These are phyloP conservation scores for Quercus ilex DNA, from an alignment of 306 rosid genomes.

Conservation along the genomic window DNA sequence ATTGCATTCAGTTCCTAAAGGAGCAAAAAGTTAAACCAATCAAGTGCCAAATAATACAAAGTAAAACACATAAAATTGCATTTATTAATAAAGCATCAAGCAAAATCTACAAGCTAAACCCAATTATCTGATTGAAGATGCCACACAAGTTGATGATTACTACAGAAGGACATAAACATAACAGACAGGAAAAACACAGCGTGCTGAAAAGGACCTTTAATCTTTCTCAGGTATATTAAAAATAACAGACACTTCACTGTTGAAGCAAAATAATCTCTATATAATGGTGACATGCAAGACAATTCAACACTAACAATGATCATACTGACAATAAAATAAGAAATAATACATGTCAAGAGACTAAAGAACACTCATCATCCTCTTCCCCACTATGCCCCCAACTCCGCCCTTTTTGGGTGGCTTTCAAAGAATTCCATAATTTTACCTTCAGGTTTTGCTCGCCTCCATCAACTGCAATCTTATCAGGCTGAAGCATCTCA, in stretches of 20 bases:
- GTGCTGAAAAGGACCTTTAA: background rate
- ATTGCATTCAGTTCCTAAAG: slow-evolving; percentile 83
- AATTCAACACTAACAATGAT: background rate
- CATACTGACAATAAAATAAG: background rate
- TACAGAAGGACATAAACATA: background rate
- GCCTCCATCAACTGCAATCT: slow-evolving; percentile 95
- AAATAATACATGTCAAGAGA: background rate
- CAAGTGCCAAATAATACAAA: background rate
- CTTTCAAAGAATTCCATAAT: background rate
- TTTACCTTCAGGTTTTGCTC: slow-evolving; percentile 90
- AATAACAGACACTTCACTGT: background rate
- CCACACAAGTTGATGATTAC: background rate
- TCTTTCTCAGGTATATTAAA: background rate
- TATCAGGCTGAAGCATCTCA: slow-evolving; percentile 90
- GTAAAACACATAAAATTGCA: background rate
- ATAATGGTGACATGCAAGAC: background rate
- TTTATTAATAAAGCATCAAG: background rate
- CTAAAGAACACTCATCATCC: background rate
- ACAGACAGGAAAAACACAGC: background rate
- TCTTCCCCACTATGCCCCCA: background rate
- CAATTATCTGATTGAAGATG: background rate
- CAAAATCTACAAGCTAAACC: background rate
- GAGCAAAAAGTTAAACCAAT: slow-evolving; percentile 13
- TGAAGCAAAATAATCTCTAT: background rate
- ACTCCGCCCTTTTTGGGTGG: background rate